Evolutionary conservation across 139 green algal genomes (phyloP), one percentile per base, ranked within the genome.

Genomic region (Coelastrella sp.): DNA sequence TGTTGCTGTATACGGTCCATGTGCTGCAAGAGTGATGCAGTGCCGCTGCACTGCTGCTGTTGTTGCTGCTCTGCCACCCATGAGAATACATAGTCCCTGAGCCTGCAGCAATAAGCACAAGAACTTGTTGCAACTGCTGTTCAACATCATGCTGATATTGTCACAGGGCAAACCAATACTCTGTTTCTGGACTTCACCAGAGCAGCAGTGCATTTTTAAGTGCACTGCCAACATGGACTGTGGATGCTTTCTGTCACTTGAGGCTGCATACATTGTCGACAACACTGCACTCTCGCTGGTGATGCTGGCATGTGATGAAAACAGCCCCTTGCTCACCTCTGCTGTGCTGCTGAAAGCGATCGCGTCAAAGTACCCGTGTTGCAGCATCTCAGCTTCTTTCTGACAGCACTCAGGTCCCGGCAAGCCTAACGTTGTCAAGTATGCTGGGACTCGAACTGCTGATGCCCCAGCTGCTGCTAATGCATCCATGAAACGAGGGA

Each of bases 1-100:
- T 7, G 86, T 92, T n/a, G 95, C 95, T 4, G 96, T 97, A 91
- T 96, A 96, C 0, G 94, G 94, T 8, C 96, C 95, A 78, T 98
- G 96, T 15, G 96, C 96, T 49, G 96, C 94, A 70, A 98, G 92
- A 49, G 94, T 4, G 57, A 95, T 85, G 22, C 75, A 59, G 68
- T 96, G 86, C 9, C 81, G 75, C 68, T 78, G 12, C 9, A 97
- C 74, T 14, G 87, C 87, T 17, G 79, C 24, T 4, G 60, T 35
- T 7, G 96, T 49, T 0, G 59, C 85, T 20, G 92, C 91, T 25
- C 9, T 65, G 35, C 94, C 92, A 65, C 94, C 96, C 75, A 97
- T 89, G 7, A 92, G 59, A 1, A 92, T 76, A 35, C 92, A 56
- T 58, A 97, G 89, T 8, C 96, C 96, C 85, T 97, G 95, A 4